Percentiles rank a stretch among this genome's conserved stretches.
These are phyloP conservation scores for Apiotrichum montevideense DNA, from an alignment of 1,284 basidiomycete genomes.

Conservation along the genomic window DNA sequence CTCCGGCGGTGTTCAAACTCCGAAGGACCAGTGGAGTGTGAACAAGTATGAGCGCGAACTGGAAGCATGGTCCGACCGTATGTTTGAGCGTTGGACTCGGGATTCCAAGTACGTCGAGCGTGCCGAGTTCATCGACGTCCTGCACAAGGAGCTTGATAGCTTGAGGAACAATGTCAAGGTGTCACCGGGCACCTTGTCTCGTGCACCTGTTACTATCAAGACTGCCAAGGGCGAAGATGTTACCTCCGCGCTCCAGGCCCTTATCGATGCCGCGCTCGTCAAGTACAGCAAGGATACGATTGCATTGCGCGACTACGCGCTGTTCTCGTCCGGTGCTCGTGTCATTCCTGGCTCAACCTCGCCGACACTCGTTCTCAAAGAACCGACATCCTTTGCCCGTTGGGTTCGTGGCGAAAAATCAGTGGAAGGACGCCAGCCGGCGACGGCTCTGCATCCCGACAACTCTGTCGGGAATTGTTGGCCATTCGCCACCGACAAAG, in stretches of 20 bases:
- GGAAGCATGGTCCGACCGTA: slow-evolving; percentile 35
- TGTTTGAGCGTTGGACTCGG: slow-evolving; percentile 38
- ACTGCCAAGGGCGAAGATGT: slow-evolving; percentile 69
- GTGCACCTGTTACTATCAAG: slow-evolving; percentile 55
- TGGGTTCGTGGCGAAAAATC: slow-evolving; percentile 29
- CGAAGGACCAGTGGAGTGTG: slow-evolving; percentile 12
- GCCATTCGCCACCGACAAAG: slow-evolving; percentile 74
- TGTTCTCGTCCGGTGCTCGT: slow-evolving; percentile 72
- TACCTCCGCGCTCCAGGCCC: slow-evolving; percentile 59
- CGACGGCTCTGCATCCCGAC: slow-evolving; percentile 71
- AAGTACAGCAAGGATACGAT: slow-evolving; percentile 69
- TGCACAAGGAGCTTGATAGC: slow-evolving; percentile 18
- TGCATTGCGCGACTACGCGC: slow-evolving; percentile 74
- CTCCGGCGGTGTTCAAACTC: slow-evolving; percentile 3
- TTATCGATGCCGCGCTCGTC: slow-evolving; percentile 64
- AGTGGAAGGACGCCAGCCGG: slow-evolving; percentile 69
- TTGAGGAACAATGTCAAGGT: slow-evolving; percentile 29
- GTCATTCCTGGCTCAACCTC: slow-evolving; percentile 77
- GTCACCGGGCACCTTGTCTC: not conserved
- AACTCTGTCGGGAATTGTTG: slow-evolving; percentile 68
- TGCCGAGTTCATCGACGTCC: slow-evolving; percentile 29
- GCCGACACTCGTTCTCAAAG: slow-evolving; percentile 62
- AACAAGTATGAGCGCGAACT: slow-evolving; percentile 43
- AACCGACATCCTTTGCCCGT: slow-evolving; percentile 26
- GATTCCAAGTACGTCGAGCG: slow-evolving; percentile 25